Conservation (phyloP, 495 filamentous ascomycete species). For the Hypoxylon intermedium region DNA sequence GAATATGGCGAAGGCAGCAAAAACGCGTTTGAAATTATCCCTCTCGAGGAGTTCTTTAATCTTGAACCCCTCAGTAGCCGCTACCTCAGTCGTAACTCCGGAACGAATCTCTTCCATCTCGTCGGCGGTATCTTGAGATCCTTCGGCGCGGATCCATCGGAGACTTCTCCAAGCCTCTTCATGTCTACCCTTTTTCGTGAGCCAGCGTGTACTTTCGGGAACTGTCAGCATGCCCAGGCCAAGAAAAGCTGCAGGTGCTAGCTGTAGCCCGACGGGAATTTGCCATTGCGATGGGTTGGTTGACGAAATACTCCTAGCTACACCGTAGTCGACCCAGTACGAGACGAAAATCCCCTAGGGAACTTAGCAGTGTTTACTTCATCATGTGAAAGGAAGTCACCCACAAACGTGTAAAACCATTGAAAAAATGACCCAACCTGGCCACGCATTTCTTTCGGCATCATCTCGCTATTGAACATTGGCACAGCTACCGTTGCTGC, state of each 20-base stretch:
- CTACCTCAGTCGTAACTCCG: constrained; percentile 47
- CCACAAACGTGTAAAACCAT: constrained; percentile 52
- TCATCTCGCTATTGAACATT: constrained; percentile 58
- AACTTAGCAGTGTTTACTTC: too few species aligned
- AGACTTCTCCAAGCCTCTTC: constrained; percentile 58
- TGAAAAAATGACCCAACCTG: constrained; percentile 51
- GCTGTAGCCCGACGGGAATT: constrained; percentile 59
- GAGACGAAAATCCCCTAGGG: too few species aligned
- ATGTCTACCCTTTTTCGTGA: constrained; percentile 54
- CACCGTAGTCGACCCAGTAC: constrained; percentile 58
- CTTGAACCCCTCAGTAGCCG: constrained; percentile 40
- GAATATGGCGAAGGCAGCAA: constrained; percentile 58
- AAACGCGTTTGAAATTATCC: constrained; percentile 46
- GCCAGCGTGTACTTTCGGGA: constrained; percentile 58
- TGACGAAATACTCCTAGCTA: constrained; percentile 42
- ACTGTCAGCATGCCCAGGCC: constrained; percentile 55
- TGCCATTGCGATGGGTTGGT: constrained; percentile 56
- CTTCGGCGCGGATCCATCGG: constrained; percentile 57
- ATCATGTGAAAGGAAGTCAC: too few species aligned
- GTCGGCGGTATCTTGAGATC: constrained; percentile 41
- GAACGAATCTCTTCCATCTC: constrained; percentile 53
- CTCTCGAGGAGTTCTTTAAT: constrained; percentile 43
- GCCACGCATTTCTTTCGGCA: constrained; percentile 56
- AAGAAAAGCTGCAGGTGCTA: constrained; percentile 54
- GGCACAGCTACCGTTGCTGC: constrained; percentile 58